Evolutionary conservation across 2,329 filamentous ascomycete genomes (phyloP).

Genomic region (Incumbomyces delicatus): DNA sequence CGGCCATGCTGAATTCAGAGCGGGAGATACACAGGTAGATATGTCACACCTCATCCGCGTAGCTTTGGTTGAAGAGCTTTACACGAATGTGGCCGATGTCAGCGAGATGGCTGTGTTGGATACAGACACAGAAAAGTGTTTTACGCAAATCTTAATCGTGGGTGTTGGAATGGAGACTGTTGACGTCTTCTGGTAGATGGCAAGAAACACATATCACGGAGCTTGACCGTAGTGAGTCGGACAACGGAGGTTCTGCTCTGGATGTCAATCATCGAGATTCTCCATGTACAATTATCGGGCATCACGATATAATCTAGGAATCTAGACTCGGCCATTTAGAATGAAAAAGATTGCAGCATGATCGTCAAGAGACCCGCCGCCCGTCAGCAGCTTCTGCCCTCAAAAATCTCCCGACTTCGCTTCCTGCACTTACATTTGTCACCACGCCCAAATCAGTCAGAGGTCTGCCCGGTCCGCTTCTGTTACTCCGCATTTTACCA

Average conservation of each 20-base stretch:
- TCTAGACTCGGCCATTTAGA: too few relatives aligned
- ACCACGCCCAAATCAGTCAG: constrained; percentile 6
- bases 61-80: constrained; percentile 8
- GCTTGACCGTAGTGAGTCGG: too few relatives aligned
- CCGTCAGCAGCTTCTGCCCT: constrained; percentile 46
- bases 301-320: too few relatives aligned
- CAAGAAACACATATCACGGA: too few relatives aligned
- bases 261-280: too few relatives aligned
- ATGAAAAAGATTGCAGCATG: too few relatives aligned
- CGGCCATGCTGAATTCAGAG: too few relatives aligned
- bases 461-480: not conserved
- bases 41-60: constrained; percentile 8
- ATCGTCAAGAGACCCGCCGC: too few relatives aligned
- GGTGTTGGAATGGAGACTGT: constrained; percentile 19
- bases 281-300: too few relatives aligned
- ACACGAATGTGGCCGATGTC: constrained; percentile 20
- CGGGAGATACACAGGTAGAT: not conserved
- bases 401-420: constrained; percentile 42
- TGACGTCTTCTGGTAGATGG: not conserved
- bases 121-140: not conserved
- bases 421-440: constrained; percentile 23
- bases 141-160: constrained; percentile 11
- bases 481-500: constrained; percentile 21
- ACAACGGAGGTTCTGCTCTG: too few relatives aligned
- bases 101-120: constrained; percentile 14